These are phyloP conservation scores for Calonectria ilicicola DNA, from an alignment of 2,329 filamentous ascomycete species.

Conservation along the genomic window DNA sequence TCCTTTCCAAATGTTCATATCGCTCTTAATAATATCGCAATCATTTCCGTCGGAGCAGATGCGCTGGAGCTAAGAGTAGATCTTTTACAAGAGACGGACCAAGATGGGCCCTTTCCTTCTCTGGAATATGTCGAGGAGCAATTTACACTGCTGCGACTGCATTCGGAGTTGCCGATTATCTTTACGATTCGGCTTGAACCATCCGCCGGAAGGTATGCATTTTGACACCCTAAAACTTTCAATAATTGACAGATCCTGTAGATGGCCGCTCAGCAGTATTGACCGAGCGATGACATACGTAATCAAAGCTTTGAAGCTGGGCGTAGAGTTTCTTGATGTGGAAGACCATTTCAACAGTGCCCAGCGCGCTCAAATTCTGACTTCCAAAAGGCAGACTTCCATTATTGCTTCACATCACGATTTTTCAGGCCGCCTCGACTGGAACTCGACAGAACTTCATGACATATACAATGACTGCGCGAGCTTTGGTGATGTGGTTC, in stretches of 20 bases:
- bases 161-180: conserved; percentile 26
- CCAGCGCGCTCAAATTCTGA: neutral
- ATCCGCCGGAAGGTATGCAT: conserved; percentile 23
- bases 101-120: conserved; percentile 3
- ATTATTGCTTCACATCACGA: conserved; percentile 28
- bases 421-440: conserved; percentile 21
- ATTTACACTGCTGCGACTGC: conserved; percentile 17
- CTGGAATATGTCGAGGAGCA: conserved; percentile 25
- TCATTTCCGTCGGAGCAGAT: conserved; percentile 29
- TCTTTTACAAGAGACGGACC: conserved; percentile 8
- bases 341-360: conserved; percentile 14
- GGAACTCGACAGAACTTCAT: conserved; percentile 3
- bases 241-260: neutral
- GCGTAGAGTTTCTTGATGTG: conserved; percentile 28
- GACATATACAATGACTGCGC: conserved; percentile 14
- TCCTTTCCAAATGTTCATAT: conserved; percentile 27
- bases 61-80: conserved; percentile 26
- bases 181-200: conserved; percentile 24
- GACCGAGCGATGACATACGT: conserved; percentile 8
- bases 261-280: conserved; percentile 18
- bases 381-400: conserved; percentile 2
- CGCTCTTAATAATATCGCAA: conserved; percentile 28
- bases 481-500: conserved; percentile 24
- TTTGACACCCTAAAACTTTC: neutral
- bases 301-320: conserved; percentile 12